Evolutionary conservation across 139 green algal genomes (phyloP).

Genomic region (Chlamydomonas eustigma): DNA sequence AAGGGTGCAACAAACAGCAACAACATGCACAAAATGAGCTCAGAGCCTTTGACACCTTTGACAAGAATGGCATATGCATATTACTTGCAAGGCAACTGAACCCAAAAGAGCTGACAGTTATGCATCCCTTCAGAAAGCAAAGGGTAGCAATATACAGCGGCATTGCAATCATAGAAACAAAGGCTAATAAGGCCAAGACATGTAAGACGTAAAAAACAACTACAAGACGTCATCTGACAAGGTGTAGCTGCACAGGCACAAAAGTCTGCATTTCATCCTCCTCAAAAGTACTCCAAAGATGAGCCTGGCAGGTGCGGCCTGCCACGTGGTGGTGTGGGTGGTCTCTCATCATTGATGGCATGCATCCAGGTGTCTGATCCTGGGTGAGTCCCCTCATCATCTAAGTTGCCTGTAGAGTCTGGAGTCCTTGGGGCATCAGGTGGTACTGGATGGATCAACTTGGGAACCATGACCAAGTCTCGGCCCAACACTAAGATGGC

Average conservation of each 20-base stretch:
- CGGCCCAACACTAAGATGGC: constrained; percentile 93
- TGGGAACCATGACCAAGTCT: constrained; percentile 96
- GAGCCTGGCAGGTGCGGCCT: constrained; percentile 55
- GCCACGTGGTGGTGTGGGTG: constrained; percentile 84
- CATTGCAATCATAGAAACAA: not conserved
- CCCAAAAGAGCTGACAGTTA: no score
- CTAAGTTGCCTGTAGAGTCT: constrained; percentile 24
- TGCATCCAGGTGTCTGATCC: constrained; percentile 63
- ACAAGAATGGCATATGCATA: no score
- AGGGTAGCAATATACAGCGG: not conserved
- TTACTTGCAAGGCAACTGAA: no score
- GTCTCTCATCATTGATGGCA: constrained; percentile 86
- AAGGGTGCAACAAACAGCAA: no score
- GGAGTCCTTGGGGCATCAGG: constrained; percentile 68
- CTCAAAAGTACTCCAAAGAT: constrained; percentile 63
- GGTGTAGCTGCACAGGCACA: not conserved
- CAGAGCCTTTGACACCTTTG: no score
- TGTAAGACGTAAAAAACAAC: not conserved
- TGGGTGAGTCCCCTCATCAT: constrained; percentile 1
- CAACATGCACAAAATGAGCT: no score
- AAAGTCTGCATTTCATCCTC: not conserved
- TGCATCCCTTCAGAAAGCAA: not conserved
- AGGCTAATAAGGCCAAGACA: not conserved
- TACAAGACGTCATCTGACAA: not conserved
- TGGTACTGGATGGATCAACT: constrained; percentile 98